Base-by-base conservation (phyloP, 2,329 filamentous ascomycete genomes). In the Colletotrichum coccodes region DNA sequence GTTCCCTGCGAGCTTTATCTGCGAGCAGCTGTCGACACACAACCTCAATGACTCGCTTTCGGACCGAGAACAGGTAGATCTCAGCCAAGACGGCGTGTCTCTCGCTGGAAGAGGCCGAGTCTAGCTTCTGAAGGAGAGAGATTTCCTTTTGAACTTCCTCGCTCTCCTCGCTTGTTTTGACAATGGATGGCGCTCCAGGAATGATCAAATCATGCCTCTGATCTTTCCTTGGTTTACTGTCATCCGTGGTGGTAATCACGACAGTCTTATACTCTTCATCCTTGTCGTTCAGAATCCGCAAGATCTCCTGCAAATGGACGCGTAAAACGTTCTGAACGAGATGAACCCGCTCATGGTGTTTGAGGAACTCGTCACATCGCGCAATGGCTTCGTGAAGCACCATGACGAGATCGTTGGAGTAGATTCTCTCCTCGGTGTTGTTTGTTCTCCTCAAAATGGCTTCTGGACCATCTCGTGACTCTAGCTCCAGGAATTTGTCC, bases 251-350 rank as follows among this genome's bases (percentile, higher is more conserved):
- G 12, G 30, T 36, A 2, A 34, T 18, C 8, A 47, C 58, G 12
- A 18, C 28, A 0, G 53, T 23, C 18, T 59, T 71, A 9, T 64
- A 60, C 8, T 71, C 67, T 1, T 54, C 61, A 9, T 38, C 53
- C 34, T 53, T 36, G 21, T 78, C 74, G 65, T 87, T 87, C 42
- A 87, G 80, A 28, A 85, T 78, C 11, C 75, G 75, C 2, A 87
- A 70, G 0, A 87, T 78, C 61, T 83, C 81, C 70, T 87, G 85
- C 44, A 87, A 76, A 64, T 87, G 85, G 40, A 82, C 80, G 9
- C 85, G 81, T 14, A 87, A 70, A 3, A 87, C 84, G 47, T 83
- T 77, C 23, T 80, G 78, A 1, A 87, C 83, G 7, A 81, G 61
- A 5, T 30, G n/a, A 4, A 28, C 74, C 49, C 78, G 75, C 3